phyloP scores from a whole-genome alignment of 2,329 filamentous ascomycete species.

The Alternaria brassicae region DNA sequence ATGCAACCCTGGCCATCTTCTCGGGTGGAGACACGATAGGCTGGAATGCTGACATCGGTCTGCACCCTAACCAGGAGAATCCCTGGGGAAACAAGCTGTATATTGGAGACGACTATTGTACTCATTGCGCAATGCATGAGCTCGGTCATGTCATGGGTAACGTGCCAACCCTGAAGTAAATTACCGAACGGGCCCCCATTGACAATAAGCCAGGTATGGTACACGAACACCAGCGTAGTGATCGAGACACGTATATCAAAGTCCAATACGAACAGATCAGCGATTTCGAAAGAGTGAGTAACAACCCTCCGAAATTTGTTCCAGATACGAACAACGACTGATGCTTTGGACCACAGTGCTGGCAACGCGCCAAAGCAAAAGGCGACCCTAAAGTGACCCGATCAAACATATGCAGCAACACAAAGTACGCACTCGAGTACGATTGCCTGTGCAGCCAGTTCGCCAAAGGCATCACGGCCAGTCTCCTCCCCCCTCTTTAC shows the following conservation, averaged over 20 bases:
- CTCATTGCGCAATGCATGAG: neutral
- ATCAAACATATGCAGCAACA: neutral
- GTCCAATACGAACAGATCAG: neutral
- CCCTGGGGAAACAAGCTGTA: neutral
- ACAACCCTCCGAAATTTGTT: neutral
- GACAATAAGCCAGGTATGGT: constrained; percentile 8
- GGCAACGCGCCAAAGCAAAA: neutral
- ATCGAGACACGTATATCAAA: constrained; percentile 13
- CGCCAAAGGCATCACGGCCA: neutral
- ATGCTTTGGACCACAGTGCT: neutral
- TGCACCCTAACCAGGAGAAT: neutral
- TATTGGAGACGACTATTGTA: neutral
- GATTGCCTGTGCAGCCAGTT: neutral
- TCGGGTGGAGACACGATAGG: neutral
- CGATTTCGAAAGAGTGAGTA: neutral
- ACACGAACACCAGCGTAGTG: constrained; percentile 9
- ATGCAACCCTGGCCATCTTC: constrained; percentile 5
- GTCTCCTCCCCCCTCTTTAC: neutral
- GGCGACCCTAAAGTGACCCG: neutral
- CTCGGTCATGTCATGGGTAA: constrained; percentile 5
- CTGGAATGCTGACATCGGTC: constrained; percentile 2
- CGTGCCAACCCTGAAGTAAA: neutral
- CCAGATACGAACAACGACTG: neutral
- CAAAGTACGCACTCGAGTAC: neutral
- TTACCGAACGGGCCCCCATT: no score